Evolutionary conservation across 768 basidiomycete species (phyloP), one percentile per base, ranked within the genome.

Genomic region (Cyathus striatus): DNA sequence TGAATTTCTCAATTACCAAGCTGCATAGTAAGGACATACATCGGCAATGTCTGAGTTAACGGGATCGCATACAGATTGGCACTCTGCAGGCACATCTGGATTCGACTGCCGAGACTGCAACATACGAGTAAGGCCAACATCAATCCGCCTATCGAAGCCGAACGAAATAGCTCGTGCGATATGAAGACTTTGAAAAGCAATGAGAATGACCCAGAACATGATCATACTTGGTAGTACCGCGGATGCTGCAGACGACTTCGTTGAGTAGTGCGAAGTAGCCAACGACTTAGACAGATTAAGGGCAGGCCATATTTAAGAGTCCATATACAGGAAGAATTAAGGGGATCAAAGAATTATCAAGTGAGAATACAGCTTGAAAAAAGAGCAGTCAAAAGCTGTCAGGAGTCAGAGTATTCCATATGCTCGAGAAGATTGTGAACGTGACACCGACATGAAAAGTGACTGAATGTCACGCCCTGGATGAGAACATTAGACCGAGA

Each of bases 41-140:
- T 46, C 44, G 13, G 23, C 20, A 17, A 59, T 33, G 20, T 57
- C 35, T 6, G 44, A 38, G 25, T 55, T 56, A 9, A 67, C 46
- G 2, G 62, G 48, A 36, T 58, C 47, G 46, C 69, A 71, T n/a
- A 22, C 47, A 9, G 57, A 39, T 37, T 53, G 42, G 44, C 69
- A 70, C 45, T 64, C 56, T 1, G 55, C 16, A 16, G 68, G 69
- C 6, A 61, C 51, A n/a, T n/a, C n/a, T n/a, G n/a, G n/a, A 6
- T 48, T 42, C 16, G 50, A 46, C 17, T 36, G 35, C 10, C 35
- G 35, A 6, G 7, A 7, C 10, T 10, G 10, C 7, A 36, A 18
- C 17, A 6, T 18, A 7, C 10, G 35, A 10, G 10, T 9, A 9
- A 36, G 17, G 20, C 10, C 35, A 36, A 7, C 20, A 9, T 9